Base-by-base conservation (phyloP, 1,284 basidiomycete genomes). In the Cryptococcus depauperatus region DNA sequence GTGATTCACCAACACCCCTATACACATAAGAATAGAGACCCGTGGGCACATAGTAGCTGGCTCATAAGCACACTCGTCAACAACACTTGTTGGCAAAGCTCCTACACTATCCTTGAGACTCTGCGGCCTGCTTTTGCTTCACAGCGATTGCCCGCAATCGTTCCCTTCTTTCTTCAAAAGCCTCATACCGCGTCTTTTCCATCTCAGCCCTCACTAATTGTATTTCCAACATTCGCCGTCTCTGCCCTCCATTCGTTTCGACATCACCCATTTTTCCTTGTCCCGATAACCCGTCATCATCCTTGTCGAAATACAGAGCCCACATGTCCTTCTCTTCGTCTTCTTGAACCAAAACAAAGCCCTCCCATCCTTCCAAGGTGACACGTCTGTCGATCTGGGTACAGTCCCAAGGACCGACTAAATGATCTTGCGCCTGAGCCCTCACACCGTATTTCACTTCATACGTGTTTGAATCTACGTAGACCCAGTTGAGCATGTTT, bases 281-380 rank as follows among this genome's bases (percentile, higher is more conserved):
- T 23, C 43, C 41, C 4, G 38, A 38, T 10, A 52, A 40, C 10
- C 51, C 51, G 35, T 52, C 47, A 29, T 49, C 51, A 33, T 41
- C 37, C 32, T 40, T 46, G 27, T 52, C 51, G 33, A 52, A 52
- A 42, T 49, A 49, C 22, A 52, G 21, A 16, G 44, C 41, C 51
- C 51, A 52, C 28, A 48, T 28, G 42, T 46, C 47, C 27, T 40
- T 16, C 30, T 46, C 29, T 18, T 39, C 40, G 29, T 52, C 47
- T 25, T 44, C 51, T 41, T 52, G 47, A 19, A 52, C 51, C 9
- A 41, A 41, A 4, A 52, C 44, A 27, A 52, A 52, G 29, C 51
- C 51, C 41, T 52, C 51, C 51, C 51, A 52, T 16, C 47, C 47
- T 40, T 52, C 51, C 26, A 52, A 52, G 25, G 44, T 52, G 41